Evolutionary conservation across 148 eudicot genomes (phyloP).

Genomic region (Nyssa sinensis): DNA sequence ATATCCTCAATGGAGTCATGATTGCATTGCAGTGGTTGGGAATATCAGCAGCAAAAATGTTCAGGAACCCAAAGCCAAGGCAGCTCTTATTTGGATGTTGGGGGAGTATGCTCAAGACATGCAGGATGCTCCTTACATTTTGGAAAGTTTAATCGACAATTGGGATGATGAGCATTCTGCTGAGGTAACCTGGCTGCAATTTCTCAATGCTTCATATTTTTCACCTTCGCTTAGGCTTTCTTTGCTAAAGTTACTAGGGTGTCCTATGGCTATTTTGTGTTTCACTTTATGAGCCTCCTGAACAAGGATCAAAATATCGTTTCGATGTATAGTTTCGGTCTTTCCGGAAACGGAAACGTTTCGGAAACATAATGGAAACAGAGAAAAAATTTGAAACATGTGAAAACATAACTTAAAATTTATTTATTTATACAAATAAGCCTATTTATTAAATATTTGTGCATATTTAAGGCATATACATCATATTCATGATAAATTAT

Average conservation of each 20-base stretch:
- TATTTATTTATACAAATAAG: too few relatives aligned
- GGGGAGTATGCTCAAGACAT: conserved; percentile 98
- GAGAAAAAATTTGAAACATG: too few relatives aligned
- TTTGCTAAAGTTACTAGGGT: not conserved
- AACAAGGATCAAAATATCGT: too few relatives aligned
- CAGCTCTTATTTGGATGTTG: conserved; percentile 99
- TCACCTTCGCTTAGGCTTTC: conserved; percentile 6
- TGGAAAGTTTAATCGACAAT: conserved; percentile 77
- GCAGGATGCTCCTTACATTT: conserved; percentile 93
- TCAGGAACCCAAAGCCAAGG: conserved; percentile 99
- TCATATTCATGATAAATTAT: too few relatives aligned
- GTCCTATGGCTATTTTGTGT: not conserved
- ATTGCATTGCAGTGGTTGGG: conserved; percentile 98
- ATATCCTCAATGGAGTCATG: conserved; percentile 99
- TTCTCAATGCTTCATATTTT: conserved; percentile 1
- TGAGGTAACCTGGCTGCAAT: conserved; percentile 56
- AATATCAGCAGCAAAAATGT: conserved; percentile 95
- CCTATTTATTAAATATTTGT: too few relatives aligned
- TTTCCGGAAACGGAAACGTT: too few relatives aligned
- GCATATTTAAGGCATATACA: too few relatives aligned
- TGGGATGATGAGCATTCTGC: conserved; percentile 98
- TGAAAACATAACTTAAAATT: too few relatives aligned
- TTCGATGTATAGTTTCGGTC: too few relatives aligned
- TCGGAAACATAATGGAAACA: too few relatives aligned
- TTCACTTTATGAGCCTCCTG: too few relatives aligned